Percentiles rank a stretch among this genome's conserved stretches.
Conservation (phyloP, 1,139 yeast genomes). For the Yamadazyma taylorii region DNA sequence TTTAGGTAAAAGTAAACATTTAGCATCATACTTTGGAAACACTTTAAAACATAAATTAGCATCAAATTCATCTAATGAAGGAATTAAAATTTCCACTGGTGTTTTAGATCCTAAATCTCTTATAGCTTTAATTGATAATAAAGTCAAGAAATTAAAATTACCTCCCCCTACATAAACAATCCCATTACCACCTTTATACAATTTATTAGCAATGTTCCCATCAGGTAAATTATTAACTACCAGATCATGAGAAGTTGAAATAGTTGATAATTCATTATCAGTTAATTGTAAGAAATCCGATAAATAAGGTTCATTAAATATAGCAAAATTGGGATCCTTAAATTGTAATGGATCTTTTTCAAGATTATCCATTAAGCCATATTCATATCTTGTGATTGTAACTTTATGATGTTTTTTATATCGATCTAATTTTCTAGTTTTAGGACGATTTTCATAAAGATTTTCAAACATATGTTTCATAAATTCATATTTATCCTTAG, state of each 20-base stretch:
- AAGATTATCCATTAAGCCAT: constrained; percentile 13
- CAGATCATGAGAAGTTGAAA: constrained; percentile 52
- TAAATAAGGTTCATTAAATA: constrained; percentile 48
- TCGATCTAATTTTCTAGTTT: constrained; percentile 27
- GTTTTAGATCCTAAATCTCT: constrained; percentile 61
- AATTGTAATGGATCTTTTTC: constrained; percentile 22
- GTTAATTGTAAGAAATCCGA: constrained; percentile 54
- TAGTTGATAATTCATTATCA: constrained; percentile 32
- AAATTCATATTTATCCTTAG: constrained; percentile 18
- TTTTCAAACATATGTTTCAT: constrained; percentile 36
- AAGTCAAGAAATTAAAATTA: constrained; percentile 68
- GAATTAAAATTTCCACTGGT: constrained; percentile 79
- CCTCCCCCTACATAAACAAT: constrained; percentile 61
- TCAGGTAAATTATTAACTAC: constrained; percentile 53
- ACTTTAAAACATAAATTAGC: constrained; percentile 61
- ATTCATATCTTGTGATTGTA: constrained; percentile 52
- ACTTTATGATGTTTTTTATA: constrained; percentile 42
- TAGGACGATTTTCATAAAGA: constrained; percentile 40
- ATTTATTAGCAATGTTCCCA: constrained; percentile 34
- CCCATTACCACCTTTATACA: constrained; percentile 72
- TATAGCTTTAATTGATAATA: constrained; percentile 63
- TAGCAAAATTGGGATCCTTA: constrained; percentile 12
- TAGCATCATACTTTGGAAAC: constrained; percentile 67
- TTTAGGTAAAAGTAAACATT: constrained; percentile 45
- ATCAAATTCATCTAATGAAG: constrained; percentile 69